These are phyloP conservation scores for Penicillium sp. DNA, from an alignment of 2,329 filamentous ascomycete species.

Conservation along the genomic window DNA sequence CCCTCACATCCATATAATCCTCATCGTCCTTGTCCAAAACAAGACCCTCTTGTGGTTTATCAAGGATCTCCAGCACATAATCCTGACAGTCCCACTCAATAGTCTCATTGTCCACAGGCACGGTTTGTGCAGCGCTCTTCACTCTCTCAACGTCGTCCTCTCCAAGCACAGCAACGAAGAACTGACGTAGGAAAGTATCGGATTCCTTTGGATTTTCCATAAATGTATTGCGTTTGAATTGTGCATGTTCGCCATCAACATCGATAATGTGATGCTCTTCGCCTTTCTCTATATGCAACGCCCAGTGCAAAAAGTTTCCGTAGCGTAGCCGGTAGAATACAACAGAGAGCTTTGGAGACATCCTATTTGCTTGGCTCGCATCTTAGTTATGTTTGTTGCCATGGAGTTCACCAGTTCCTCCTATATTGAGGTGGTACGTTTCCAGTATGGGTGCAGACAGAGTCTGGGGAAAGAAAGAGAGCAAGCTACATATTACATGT, in stretches of 20 bases:
- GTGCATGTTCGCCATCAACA: not conserved
- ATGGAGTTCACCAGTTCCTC: not conserved
- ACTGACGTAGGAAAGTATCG: not conserved
- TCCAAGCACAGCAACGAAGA: not conserved
- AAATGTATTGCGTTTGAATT: not conserved
- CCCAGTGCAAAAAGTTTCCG: not conserved
- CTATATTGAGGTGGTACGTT: not conserved
- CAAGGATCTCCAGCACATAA: constrained; percentile 10
- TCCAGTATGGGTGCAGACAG: not conserved
- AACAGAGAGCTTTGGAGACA: not conserved
- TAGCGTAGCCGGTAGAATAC: not conserved
- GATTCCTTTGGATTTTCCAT: not conserved
- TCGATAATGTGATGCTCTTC: not conserved
- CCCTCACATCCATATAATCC: not conserved
- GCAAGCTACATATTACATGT: not conserved
- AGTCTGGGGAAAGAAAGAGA: not conserved
- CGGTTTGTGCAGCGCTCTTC: not conserved
- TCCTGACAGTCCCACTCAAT: constrained; percentile 8
- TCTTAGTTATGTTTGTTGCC: not conserved
- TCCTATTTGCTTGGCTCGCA: not conserved
- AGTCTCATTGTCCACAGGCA: constrained; percentile 2
- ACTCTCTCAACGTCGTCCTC: not conserved
- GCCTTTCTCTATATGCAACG: not conserved
- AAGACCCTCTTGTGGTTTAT: not conserved
- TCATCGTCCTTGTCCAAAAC: not conserved